Percentiles rank a stretch among this genome's conserved stretches.
Conservation (phyloP, 768 basidiomycete genomes). For the Strobilomyces echinocephalus region DNA sequence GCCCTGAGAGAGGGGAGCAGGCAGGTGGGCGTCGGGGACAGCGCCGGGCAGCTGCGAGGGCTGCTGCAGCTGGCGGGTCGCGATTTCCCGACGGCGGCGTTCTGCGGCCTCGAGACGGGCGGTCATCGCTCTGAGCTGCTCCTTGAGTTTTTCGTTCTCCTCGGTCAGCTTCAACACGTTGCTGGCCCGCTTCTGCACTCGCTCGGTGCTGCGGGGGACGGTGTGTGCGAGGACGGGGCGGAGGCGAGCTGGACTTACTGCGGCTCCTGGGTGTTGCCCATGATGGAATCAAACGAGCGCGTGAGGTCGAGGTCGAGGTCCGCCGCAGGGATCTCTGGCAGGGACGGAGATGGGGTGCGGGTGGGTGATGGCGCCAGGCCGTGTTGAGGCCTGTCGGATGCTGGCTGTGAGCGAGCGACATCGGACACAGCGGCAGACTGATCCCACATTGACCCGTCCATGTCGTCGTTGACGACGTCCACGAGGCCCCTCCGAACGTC, state of each 20-base stretch:
- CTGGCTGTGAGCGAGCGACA: conserved; percentile 17
- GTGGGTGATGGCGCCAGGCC: conserved; percentile 18
- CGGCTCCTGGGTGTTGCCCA: conserved; percentile 31
- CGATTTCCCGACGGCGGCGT: conserved; percentile 46
- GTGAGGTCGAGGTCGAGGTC: conserved; percentile 44
- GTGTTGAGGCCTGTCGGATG: conserved; percentile 18
- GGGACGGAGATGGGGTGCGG: conserved; percentile 32
- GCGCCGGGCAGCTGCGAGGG: conserved; percentile 8
- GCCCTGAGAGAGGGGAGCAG: conserved; percentile 14
- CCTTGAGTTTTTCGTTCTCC: conserved; percentile 77
- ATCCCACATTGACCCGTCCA: conserved; percentile 27
- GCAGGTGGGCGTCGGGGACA: conserved; percentile 8
- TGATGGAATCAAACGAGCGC: conserved; percentile 39
- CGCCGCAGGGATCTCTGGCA: conserved; percentile 51
- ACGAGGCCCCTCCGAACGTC: conserved; percentile 16
- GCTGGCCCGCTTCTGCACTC: conserved; percentile 64
- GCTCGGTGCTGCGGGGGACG: conserved; percentile 27
- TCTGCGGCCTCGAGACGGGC: conserved; percentile 74
- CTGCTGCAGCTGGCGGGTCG: conserved; percentile 33
- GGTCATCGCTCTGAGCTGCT: conserved; percentile 69
- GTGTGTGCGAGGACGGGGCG: conserved; percentile 21
- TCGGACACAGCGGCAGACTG: conserved; percentile 4
- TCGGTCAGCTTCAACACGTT: conserved; percentile 72
- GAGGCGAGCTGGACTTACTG: conserved; percentile 44
- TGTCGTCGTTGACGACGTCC: conserved; percentile 25